Conservation (phyloP, 1,139 yeast species). For the Tardiomyces digboiensis region DNA sequence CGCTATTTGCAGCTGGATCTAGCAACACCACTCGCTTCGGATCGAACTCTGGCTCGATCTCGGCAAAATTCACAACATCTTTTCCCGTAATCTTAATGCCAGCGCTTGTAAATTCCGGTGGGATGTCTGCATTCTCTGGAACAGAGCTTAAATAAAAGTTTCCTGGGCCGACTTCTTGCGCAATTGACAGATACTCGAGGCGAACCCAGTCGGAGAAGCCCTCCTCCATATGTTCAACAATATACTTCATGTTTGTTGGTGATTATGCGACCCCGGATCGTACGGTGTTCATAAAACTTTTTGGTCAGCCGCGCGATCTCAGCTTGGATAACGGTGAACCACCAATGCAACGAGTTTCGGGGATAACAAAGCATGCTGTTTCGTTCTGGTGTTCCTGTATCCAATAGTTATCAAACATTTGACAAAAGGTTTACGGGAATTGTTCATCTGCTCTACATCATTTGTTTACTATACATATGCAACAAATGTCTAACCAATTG, state of each 20-base stretch:
- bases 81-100: conserved; percentile 78
- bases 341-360: too few species aligned
- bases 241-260: conserved; percentile 64
- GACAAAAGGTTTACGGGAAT: too few species aligned
- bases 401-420: too few species aligned
- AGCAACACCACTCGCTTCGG: conserved; percentile 61
- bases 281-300: too few species aligned
- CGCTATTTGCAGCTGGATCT: conserved; percentile 78
- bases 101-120: conserved; percentile 44
- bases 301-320: too few species aligned
- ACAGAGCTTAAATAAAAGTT: conserved; percentile 74
- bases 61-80: conserved; percentile 46
- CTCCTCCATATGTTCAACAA: conserved; percentile 96
- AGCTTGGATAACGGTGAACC: too few species aligned
- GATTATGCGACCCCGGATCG: too few species aligned
- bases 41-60: conserved; percentile 33
- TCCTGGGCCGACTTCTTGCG: conserved; percentile 68
- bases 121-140: conserved; percentile 55
- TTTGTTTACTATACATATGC: too few species aligned
- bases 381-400: too few species aligned
- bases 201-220: conserved; percentile 96
- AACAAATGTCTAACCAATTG: too few species aligned
- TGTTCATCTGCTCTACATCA: too few species aligned
- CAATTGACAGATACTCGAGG: conserved; percentile 76
- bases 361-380: too few species aligned